Conservation (phyloP, 2,329 filamentous ascomycete species). For the Xylariales sp. region DNA sequence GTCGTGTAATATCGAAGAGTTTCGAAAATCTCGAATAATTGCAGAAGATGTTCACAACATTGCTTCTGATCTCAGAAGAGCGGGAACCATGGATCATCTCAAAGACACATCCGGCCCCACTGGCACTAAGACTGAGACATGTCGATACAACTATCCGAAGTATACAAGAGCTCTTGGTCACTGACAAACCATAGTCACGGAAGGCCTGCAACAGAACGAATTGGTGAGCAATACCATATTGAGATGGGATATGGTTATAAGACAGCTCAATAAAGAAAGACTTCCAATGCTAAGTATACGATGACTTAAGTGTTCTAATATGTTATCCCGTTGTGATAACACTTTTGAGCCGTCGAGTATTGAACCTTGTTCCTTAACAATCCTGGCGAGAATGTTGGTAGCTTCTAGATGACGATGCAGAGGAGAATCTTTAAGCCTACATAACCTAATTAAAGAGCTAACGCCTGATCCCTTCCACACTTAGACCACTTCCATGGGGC, state of each 20-base stretch:
- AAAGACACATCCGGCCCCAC: slow-evolving; percentile 48
- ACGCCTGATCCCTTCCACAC: too few species aligned
- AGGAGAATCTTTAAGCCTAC: too few species aligned
- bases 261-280: too few species aligned
- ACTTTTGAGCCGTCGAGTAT: not conserved
- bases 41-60: slow-evolving; percentile 34
- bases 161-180: slow-evolving; percentile 56
- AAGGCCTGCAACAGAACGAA: slow-evolving; percentile 5
- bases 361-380: slow-evolving; percentile 47
- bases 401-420: slow-evolving; percentile 31
- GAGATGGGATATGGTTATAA: too few species aligned
- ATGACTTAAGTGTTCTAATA: slow-evolving; percentile 18
- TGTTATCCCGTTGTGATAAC: not conserved
- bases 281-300: not conserved
- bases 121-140: slow-evolving; percentile 54
- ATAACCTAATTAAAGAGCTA: too few species aligned
- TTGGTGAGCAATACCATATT: not conserved
- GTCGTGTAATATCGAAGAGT: not conserved
- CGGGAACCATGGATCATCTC: slow-evolving; percentile 22
- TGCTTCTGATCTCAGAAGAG: slow-evolving; percentile 43
- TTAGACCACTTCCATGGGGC: too few species aligned
- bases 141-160: slow-evolving; percentile 56
- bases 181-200: slow-evolving; percentile 52
- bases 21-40: slow-evolving; percentile 12
- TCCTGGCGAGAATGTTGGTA: slow-evolving; percentile 4